Evolutionary conservation across 2,329 filamentous ascomycete genomes (phyloP).

Genomic region (Elsinoe perseae): DNA sequence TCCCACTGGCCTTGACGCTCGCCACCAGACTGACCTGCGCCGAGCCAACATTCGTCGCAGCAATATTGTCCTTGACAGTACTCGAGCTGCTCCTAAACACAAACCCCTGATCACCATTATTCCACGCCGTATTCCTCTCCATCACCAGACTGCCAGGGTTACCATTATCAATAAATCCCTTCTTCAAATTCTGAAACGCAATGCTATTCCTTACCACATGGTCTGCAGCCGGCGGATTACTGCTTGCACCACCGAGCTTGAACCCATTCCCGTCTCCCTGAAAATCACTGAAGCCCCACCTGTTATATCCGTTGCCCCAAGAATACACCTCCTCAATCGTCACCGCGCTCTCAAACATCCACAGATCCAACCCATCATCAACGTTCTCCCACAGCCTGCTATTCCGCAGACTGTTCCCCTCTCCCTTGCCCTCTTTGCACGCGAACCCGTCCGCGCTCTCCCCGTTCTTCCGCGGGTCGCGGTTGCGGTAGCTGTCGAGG

Average conservation of each 20-base stretch:
- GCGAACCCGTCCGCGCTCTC: conserved; percentile 46
- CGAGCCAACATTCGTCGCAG: conserved; percentile 29
- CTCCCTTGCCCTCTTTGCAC: conserved; percentile 41
- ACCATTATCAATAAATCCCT: conserved; percentile 43
- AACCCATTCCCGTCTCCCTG: conserved; percentile 44
- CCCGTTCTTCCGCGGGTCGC: conserved; percentile 42
- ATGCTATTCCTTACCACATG: conserved; percentile 41
- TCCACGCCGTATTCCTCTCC: conserved; percentile 41
- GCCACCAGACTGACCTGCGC: conserved; percentile 22
- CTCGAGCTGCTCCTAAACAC: conserved; percentile 31
- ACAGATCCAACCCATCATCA: conserved; percentile 44
- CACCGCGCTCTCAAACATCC: conserved; percentile 36
- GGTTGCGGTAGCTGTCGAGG: conserved; percentile 9
- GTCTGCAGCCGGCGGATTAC: conserved; percentile 31
- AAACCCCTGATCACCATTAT: conserved; percentile 39
- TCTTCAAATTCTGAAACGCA: conserved; percentile 38
- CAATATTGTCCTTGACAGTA: conserved; percentile 36
- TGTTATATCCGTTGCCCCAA: conserved; percentile 43
- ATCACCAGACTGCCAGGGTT: conserved; percentile 37
- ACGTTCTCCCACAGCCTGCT: conserved; percentile 46
- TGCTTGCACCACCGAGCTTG: conserved; percentile 38
- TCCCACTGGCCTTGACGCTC: conserved; percentile 29
- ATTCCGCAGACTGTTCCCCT: conserved; percentile 40
- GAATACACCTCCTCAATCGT: conserved; percentile 40
- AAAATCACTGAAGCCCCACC: conserved; percentile 39